Evolutionary conservation across 352 stramenopile species (phyloP), one percentile per base, ranked within the genome.

Genomic region (Phytophthora citricola): DNA sequence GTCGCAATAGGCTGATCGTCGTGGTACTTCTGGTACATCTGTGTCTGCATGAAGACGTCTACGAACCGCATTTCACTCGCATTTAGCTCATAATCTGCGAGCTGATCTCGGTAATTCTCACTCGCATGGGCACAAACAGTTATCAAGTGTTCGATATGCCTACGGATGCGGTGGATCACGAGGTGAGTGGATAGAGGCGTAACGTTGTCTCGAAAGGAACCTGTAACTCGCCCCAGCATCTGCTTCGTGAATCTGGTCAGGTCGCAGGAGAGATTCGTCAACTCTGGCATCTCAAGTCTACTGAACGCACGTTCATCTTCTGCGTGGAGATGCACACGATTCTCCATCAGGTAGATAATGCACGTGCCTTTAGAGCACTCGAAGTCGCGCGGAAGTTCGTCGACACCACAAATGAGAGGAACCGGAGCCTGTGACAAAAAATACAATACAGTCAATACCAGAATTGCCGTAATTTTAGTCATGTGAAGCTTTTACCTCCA

Each of bases 21-120:
- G 48, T 66, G 63, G 39, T 85, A 83, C 63, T 81, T 83, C 45
- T 85, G 77, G 54, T 78, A 83, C 78, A 85, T 85, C 24, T 87
- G 76, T 1, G 78, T 80, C 41, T 77, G 55, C 64, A 72, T 73
- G 46, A 87, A 56, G 3, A 50, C 41, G 8, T 66, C 53, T 8
- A 76, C 52, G 4, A 87, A 78, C 8, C 58, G 49, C 32, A 59
- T 34, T 15, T 75, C 68, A 8, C 22, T 55, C n/a, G 24, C 47
- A 43, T 63, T 15, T 15, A 75, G 43, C n/a, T 32, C n/a, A 14
- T 61, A 4, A 26, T 39, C 41, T 22, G 15, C 15, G 22, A 41
- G 36, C 24, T 55, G 43, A 5, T 11, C 22, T 14, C 39, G 24
- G 52, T 53, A 32, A 8, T 54, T 11, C 2, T 58, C 51, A 29